Base-by-base conservation (phyloP, 495 filamentous ascomycete species). In the Cryomyces minteri region DNA sequence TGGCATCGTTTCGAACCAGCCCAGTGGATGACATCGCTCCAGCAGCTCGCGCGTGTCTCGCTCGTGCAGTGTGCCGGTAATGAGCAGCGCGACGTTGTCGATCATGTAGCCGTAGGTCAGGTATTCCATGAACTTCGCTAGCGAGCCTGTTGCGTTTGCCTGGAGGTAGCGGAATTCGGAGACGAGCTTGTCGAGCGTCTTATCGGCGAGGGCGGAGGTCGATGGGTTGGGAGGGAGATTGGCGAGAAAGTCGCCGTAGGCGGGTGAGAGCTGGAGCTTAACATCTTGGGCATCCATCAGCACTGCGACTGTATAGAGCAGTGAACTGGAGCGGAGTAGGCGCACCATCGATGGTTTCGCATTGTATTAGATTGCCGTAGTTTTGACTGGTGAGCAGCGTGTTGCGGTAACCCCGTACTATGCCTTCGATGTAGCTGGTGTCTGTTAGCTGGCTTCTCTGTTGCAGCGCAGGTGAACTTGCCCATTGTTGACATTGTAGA, bases 41-140 rank as follows among this genome's bases (percentile, higher is more conserved):
- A 99, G 65, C 51, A 99, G 74, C 65, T 98, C 92, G 38, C 88
- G 75, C 10, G 92, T 98, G 66, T 99, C 92, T 57, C 90, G 77
- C 66, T 96, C 92, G 62, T 96, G 90, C 14, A 99, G 73, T 14
- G 92, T 99, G 50, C 92, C 90, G 34, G 90, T 99, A 62, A 99
- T 99, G 54, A 99, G 77, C 25, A 99, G 78, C 29, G 90, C 92
- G 37, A 99, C 86, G 60, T 99, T 99, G 65, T 99, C 90, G 63
- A 99, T 99, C 90, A 99, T 99, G 69, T 99, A 99, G 40, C 85
- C 87, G 57, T 99, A 96, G 8, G 88, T 96, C 45, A 99, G 67
- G 62, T 94, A 99, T 57, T 94, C 84, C 67, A 96, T 79, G 62
- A 99, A 99, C 54, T 83, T 85, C 43, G 87, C 79, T 18, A 94